Evolutionary conservation across 2,329 filamentous ascomycete genomes (phyloP), one percentile per base, ranked within the genome.

Genomic region (Botryotinia globosa): DNA sequence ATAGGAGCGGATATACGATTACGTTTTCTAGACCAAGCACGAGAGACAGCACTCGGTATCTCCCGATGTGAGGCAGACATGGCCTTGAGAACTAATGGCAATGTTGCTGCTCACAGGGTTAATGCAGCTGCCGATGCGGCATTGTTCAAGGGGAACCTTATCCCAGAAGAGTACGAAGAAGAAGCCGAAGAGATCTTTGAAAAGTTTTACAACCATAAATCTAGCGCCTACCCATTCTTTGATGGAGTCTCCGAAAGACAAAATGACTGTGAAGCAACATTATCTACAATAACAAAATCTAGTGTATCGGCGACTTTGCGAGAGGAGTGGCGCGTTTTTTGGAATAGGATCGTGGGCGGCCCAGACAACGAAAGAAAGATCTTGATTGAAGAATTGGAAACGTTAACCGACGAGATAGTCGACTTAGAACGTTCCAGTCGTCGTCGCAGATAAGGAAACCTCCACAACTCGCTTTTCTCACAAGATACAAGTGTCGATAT

Each of bases 1-100:
- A 71, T 72, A 54, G 69, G 69, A 51, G 72, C 39, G 39, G 72
- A 67, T 8, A 61, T 74, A 18, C 37, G 72, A 22, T 20, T 51
- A 10, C 51, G 69, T 0, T 74, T 67, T 44, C 48, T 74, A 1
- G 63, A 74, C 1, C 65, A 74, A 62, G 72, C 63, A n/a, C 48
- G 59, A 65, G 39, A 61, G 16, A 42, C 29, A 1, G 58, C 20
- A 0, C 32, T 68, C 4, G 1, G 9, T 10, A 32, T 44, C 10
- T 4, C 45, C 5, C 18, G 37, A 34, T n/a, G 7, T 18, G 34
- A 65, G 2, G 7, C 16, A 20, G 39, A 51, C 6, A 22, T 6
- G 25, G 56, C 12, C 0, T 20, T 70, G 3, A 71, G 73, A 32
- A 37, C 51, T 1, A 70, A 68, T 2, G 74, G 72, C 0, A 75